Percentiles rank a stretch among this genome's conserved stretches.
phyloP scores from a whole-genome alignment of 305 asterid species.

The Solanum hybrid region DNA sequence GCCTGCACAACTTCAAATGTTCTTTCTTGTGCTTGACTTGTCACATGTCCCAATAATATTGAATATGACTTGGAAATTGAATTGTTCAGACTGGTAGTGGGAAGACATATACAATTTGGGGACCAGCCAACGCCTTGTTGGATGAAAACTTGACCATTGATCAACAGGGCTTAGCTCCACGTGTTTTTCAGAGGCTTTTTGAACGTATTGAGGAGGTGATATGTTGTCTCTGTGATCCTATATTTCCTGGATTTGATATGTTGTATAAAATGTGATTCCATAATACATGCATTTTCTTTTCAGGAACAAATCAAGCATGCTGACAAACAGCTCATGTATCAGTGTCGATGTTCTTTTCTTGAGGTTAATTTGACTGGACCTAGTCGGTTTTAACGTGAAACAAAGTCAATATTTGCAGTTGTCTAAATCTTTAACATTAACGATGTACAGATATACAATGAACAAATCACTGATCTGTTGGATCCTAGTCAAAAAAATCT shows the following conservation, averaged over 20 bases:
- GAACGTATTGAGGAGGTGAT: conserved; percentile 69
- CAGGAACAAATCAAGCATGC: conserved; percentile 87
- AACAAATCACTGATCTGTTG: conserved; percentile 93
- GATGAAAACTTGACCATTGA: conserved; percentile 42
- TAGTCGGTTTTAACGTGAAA: not conserved
- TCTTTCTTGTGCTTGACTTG: not conserved
- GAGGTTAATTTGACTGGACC: conserved; percentile 48
- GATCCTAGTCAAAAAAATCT: conserved; percentile 89
- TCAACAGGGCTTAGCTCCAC: conserved; percentile 92
- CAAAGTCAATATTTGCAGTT: conserved; percentile 1
- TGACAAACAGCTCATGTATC: conserved; percentile 67
- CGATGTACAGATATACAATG: conserved; percentile 80
- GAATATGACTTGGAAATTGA: conserved; percentile 3
- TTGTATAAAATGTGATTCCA: too few species aligned
- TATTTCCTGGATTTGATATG: too few species aligned
- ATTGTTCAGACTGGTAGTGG: conserved; percentile 89
- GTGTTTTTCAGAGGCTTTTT: conserved; percentile 76
- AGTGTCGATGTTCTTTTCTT: conserved; percentile 94
- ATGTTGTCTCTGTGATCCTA: not conserved
- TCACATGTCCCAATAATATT: not conserved
- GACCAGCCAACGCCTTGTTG: conserved; percentile 78
- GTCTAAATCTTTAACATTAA: conserved; percentile 7
- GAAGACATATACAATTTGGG: conserved; percentile 96
- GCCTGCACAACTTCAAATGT: not conserved
- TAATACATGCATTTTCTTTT: conserved; percentile 5